Evolutionary conservation across 345 rosid genomes (phyloP), one percentile per base, ranked within the genome.

Genomic region (Psidium guajava): DNA sequence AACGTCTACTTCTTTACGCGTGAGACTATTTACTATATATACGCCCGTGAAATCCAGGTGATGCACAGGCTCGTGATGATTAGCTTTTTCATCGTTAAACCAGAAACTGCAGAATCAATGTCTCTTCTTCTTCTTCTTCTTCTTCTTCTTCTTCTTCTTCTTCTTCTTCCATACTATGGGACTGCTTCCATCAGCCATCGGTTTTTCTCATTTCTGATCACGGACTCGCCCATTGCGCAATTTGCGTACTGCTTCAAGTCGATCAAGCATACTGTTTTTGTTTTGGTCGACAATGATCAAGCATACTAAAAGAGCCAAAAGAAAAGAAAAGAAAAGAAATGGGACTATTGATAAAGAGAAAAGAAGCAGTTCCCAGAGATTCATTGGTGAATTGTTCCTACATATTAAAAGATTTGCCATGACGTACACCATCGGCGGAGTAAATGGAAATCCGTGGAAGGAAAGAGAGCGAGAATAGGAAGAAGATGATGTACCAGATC

Each of bases 401-500:
- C 52, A 18, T 2, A 12, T 15, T 15, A 61, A 61, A 58, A 50
- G 16, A 36, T 52, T 61, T 50, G 44, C 25, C 22, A 32, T 20
- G 85, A 55, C 28, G 85, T 6, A 11, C 8, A 6, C 24, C 32
- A 20, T 10, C 50, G 4, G 64, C 13, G 22, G 27, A 25, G 77
- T 15, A 13, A 12, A 42, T 57, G 75, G 69, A 49, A 36, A 52
- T n/a, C 15, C 24, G 14, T 27, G 22, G 52, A 0, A 8, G 50
- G 25, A 42, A 36, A 25, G 64, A 57, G 64, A 42, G 47, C 47
- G 51, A 40, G 52, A 12, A 42, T 51, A 1, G 21, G 80, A n/a
- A 22, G 52, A 47, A 20, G 47, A 4, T 49, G n/a, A 13, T 6
- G 50, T 83, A 86, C 88, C 88, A 86, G 86, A 25, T 86, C 88